These are phyloP conservation scores for Penicillium expansum DNA, from an alignment of 2,329 filamentous ascomycete species.

Conservation along the genomic window DNA sequence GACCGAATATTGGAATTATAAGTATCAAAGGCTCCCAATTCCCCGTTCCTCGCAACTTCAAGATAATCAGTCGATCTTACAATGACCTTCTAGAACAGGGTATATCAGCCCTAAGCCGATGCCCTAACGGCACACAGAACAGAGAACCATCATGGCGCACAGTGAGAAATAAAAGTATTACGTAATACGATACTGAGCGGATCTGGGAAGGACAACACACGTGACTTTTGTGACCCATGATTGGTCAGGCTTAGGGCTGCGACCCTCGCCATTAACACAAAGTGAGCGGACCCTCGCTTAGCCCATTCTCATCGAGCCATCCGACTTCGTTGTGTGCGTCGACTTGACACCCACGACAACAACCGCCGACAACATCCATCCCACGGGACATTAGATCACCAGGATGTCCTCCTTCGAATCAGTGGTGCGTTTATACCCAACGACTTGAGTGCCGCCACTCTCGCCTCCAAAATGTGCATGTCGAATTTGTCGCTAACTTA, in stretches of 20 bases:
- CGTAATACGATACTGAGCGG: neutral
- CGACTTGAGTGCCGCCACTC: slow-evolving; percentile 14
- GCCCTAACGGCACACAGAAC: slow-evolving; percentile 19
- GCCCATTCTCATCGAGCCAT: slow-evolving; percentile 38
- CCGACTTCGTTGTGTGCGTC: slow-evolving; percentile 44
- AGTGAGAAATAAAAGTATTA: slow-evolving; percentile 5
- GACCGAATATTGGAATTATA: neutral
- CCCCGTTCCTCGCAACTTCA: neutral
- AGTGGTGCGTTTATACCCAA: slow-evolving; percentile 53
- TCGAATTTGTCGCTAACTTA: slow-evolving; percentile 39
- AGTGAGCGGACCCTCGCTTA: slow-evolving; percentile 40
- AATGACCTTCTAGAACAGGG: slow-evolving; percentile 17
- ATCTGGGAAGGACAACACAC: neutral
- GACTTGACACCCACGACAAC: slow-evolving; percentile 47
- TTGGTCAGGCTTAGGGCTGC: slow-evolving; percentile 41
- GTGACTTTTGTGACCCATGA: neutral
- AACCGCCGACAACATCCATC: slow-evolving; percentile 47
- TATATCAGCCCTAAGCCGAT: slow-evolving; percentile 20
- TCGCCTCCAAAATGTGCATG: slow-evolving; percentile 12
- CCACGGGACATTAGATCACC: slow-evolving; percentile 44
- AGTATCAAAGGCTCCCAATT: neutral
- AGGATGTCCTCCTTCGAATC: slow-evolving; percentile 67
- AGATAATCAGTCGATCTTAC: neutral
- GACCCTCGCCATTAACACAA: slow-evolving; percentile 39
- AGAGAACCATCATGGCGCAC: neutral